Base-by-base conservation (phyloP, 345 rosid genomes). In the Citrus sp. region DNA sequence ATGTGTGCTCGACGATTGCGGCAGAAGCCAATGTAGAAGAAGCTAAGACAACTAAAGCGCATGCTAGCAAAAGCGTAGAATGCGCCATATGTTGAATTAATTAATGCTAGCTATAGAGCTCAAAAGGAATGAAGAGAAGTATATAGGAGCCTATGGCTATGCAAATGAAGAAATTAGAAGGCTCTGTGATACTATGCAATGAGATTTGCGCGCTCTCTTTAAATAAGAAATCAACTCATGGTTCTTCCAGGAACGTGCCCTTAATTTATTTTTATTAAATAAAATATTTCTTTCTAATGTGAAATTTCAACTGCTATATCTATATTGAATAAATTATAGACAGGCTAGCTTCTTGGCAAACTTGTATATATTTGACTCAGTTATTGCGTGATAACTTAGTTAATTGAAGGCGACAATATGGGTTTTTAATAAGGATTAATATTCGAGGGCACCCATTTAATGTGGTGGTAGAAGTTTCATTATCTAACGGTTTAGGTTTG, bases 1-100 rank as follows among this genome's bases (percentile, higher is more conserved):
- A 90, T 14, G 98, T 79, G 81, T 93, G 94, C 66, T 95, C 93
- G 22, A 95, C 93, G 40, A 87, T 83, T 34, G 88, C 91, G 14
- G 89, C 92, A 25, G 93, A 90, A 76, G 94, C 92, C 70, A 83
- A 14, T 3, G 93, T 72, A 70, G 90, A 88, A 77, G 79, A 72
- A 56, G 80, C 83, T 0, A 89, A 28, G 56, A 89, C 77, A 66
- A 85, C 67, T 24, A 82, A 77, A 80, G 84, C 77, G 35, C 67
- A 87, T 3, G 82, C 77, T 56, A 86, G 68, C 83, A 80, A 80
- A 74, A 85, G 75, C 74, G 58, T 77, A 79, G 70, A 62, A 46
- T 86, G 79, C 1, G 68, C 78, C 58, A 54, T 46, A 13, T 54
- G n/a, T 54, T 18, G 58, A 54, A 54, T 12, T 46, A 54, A 54